These are phyloP conservation scores for Colletotrichum costaricense DNA, from an alignment of 2,329 filamentous ascomycete species.

Conservation along the genomic window DNA sequence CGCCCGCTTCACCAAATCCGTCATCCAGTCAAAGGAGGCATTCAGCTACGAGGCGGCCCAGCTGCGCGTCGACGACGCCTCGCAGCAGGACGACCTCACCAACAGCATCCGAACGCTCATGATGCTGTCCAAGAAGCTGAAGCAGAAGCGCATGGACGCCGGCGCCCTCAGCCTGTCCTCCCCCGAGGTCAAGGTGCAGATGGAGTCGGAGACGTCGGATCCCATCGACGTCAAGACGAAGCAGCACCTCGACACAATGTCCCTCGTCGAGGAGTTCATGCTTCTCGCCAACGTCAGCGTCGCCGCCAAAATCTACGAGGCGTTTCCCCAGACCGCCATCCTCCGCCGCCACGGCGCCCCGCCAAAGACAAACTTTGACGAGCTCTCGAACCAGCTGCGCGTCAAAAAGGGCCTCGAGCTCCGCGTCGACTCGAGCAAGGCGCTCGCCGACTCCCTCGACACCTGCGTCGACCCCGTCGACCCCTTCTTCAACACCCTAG, in stretches of 20 bases:
- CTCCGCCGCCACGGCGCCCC: constrained; percentile 92
- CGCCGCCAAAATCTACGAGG: constrained; percentile 87
- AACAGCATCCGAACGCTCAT: constrained; percentile 88
- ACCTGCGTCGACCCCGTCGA: constrained; percentile 81
- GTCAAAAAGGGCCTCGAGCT: constrained; percentile 86
- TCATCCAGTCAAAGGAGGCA: constrained; percentile 95
- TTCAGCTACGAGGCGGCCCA: constrained; percentile 99
- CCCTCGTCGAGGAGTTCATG: constrained; percentile 99
- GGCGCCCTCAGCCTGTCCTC: constrained; percentile 95
- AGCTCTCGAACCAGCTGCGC: constrained; percentile 89
- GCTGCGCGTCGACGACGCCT: constrained; percentile 88
- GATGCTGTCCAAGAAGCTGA: constrained; percentile 90
- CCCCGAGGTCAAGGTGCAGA: constrained; percentile 97
- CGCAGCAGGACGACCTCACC: constrained; percentile 90
- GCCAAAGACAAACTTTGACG: constrained; percentile 96
- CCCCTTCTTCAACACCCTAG: constrained; percentile 98
- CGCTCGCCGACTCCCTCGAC: constrained; percentile 94
- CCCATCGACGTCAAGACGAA: constrained; percentile 98
- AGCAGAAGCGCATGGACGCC: constrained; percentile 95
- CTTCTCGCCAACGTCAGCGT: constrained; percentile 97
- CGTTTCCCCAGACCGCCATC: constrained; percentile 95
- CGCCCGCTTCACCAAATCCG: constrained; percentile 94
- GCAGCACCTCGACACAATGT: constrained; percentile 93
- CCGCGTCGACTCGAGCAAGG: constrained; percentile 86
- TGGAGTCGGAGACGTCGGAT: constrained; percentile 95